Base-by-base conservation (phyloP, 2,329 filamentous ascomycete species). In the Exophiala mesophila region DNA sequence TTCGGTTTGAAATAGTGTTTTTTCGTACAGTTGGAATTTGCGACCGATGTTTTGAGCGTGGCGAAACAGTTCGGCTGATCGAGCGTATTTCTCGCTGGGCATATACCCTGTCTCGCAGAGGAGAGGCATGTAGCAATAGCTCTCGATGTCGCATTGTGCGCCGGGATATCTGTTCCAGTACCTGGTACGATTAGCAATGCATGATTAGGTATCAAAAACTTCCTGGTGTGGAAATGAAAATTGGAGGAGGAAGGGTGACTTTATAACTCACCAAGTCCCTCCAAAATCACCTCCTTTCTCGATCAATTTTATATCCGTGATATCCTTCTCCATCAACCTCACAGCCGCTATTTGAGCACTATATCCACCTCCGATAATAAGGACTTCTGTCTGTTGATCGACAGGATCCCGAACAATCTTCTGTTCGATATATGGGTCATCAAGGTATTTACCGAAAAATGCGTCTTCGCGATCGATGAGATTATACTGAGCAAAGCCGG, bases 141-240 rank as follows among this genome's bases (percentile, higher is more conserved):
- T 67, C 58, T 83, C 78, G 3, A 78, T 61, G 52, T 83, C 78
- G 54, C 77, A 82, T 48, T 36, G 26, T n/a, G 43, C 50, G 1
- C 54, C 54, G 1, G 54, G 55, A 34, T 55, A 57, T 7, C 49
- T 29, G 30, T 55, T 56, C 54, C 54, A 57, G 16, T 53, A 56
- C 51, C 58, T 61, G 3, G 70, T 49, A 24, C 8, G n/a, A n/a
- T n/a, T n/a, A n/a, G n/a, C n/a, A n/a, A n/a, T n/a, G n/a, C n/a
- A n/a, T n/a, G n/a, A n/a, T n/a, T n/a, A n/a, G n/a, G n/a, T n/a
- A n/a, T n/a, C n/a, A n/a, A n/a, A n/a, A n/a, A n/a, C n/a, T n/a
- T n/a, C n/a, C n/a, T n/a, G n/a, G n/a, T n/a, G n/a, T n/a, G n/a
- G n/a, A n/a, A n/a, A n/a, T n/a, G n/a, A n/a, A n/a, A n/a, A n/a